Evolutionary conservation across 2,329 filamentous ascomycete species (phyloP).

Genomic region (Periconia sp.): DNA sequence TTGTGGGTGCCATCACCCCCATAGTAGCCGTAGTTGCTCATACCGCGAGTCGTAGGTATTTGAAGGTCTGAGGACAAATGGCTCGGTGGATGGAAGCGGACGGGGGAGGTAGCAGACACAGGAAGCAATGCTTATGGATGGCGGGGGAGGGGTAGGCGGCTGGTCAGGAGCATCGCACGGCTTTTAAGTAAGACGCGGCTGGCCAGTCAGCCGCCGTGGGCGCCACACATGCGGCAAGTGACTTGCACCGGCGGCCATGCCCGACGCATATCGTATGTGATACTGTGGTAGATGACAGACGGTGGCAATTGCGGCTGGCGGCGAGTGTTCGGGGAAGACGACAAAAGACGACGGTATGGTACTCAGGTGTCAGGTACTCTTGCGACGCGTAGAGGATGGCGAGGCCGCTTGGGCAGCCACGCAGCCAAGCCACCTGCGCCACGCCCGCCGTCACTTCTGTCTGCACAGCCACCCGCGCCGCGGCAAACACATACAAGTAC

Average conservation of each 20-base stretch:
- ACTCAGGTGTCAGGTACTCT: too few species aligned
- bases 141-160: slow-evolving; percentile 20
- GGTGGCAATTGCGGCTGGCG: slow-evolving; percentile 18
- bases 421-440: slow-evolving; percentile 10
- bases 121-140: slow-evolving; percentile 11
- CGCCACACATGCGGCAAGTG: slow-evolving; percentile 18
- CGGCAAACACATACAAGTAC: too few species aligned
- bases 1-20: slow-evolving; percentile 33
- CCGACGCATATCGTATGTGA: slow-evolving; percentile 10
- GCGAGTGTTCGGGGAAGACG: slow-evolving; percentile 6
- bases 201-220: slow-evolving; percentile 12
- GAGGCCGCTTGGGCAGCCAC: too few species aligned
- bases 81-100: slow-evolving; percentile 4
- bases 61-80: slow-evolving; percentile 3
- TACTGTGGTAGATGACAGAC: too few species aligned
- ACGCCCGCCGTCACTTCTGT: too few species aligned
- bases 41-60: slow-evolving; percentile 8
- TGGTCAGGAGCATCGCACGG: slow-evolving; percentile 20
- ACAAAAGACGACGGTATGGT: too few species aligned
- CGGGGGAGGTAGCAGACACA: slow-evolving; percentile 6
- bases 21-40: slow-evolving; percentile 44
- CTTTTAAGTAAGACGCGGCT: slow-evolving; percentile 19
- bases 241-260: slow-evolving; percentile 11
- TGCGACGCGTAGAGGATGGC: too few species aligned
- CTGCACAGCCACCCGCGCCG: too few species aligned